Evolutionary conservation across 148 eudicot species (phyloP).

Genomic region (Rheum nobile): DNA sequence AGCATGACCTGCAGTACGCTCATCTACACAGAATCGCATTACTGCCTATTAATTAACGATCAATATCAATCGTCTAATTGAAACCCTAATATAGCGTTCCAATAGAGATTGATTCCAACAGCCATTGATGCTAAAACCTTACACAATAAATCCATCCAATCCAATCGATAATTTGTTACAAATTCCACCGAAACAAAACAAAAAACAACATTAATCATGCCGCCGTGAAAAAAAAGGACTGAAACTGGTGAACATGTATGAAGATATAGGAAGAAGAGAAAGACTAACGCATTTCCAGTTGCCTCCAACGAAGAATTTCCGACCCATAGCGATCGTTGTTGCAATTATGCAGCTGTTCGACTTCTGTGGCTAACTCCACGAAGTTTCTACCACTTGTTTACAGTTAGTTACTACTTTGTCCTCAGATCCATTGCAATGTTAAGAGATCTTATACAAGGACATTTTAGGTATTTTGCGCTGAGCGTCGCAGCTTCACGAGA

Average conservation of each 20-base stretch:
- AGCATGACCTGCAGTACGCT: neutral
- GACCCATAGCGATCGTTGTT: conserved; percentile 25
- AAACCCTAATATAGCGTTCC: neutral
- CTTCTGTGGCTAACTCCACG: neutral
- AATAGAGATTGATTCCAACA: too few species aligned
- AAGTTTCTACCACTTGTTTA: neutral
- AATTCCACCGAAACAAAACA: neutral
- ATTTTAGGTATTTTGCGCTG: too few species aligned
- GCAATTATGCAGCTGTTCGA: neutral
- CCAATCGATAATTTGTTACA: too few species aligned
- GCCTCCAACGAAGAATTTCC: conserved; percentile 80
- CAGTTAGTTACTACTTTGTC: neutral
- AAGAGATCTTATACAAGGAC: too few species aligned
- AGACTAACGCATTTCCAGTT: conserved; percentile 76
- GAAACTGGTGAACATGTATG: conserved; percentile 8
- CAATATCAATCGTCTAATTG: neutral
- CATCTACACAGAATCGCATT: neutral
- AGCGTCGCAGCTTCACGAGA: too few species aligned
- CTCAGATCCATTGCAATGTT: too few species aligned
- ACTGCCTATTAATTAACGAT: neutral
- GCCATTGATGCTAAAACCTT: too few species aligned
- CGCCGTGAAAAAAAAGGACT: neutral
- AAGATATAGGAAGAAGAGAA: too few species aligned
- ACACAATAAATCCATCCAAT: too few species aligned
- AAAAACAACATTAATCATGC: too few species aligned